Conservation (phyloP, 441 rosid genomes). For the Corymbia citriodora region DNA sequence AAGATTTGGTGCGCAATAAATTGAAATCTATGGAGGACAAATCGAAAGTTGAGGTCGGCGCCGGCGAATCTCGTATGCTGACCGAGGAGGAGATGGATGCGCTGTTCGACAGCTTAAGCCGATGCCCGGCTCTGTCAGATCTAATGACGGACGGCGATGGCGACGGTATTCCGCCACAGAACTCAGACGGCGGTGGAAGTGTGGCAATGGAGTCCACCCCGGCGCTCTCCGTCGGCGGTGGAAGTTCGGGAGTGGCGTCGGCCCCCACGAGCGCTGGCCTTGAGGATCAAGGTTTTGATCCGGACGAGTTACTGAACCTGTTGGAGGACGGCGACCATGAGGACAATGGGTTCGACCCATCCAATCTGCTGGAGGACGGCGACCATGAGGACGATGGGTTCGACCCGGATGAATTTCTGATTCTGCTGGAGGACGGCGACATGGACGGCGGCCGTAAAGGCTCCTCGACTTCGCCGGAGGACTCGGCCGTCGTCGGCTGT, state of each 20-base stretch:
- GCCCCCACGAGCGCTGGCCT: not conserved
- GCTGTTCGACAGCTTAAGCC: not conserved
- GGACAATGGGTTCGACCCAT: no score
- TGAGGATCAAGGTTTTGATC: not conserved
- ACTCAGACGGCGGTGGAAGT: not conserved
- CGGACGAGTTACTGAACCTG: no score
- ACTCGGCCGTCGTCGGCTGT: not conserved
- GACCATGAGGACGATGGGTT: no score
- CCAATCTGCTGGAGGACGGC: no score
- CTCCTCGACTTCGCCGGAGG: no score
- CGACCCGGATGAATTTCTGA: no score
- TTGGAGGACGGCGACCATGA: not conserved
- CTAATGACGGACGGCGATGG: not conserved
- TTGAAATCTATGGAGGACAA: not conserved
- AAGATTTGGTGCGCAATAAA: rapidly evolving
- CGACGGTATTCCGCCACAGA: not conserved
- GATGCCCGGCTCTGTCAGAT: not conserved
- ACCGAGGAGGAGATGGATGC: not conserved
- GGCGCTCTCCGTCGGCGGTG: not conserved
- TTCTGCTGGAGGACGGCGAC: no score
- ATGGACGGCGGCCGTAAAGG: no score
- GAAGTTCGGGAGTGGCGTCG: not conserved
- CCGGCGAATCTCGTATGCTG: not conserved
- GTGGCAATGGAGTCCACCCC: no score
- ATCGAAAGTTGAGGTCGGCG: not conserved